These are phyloP conservation scores for Neurospora sp. DNA, from an alignment of 495 filamentous ascomycete species.

Conservation along the genomic window DNA sequence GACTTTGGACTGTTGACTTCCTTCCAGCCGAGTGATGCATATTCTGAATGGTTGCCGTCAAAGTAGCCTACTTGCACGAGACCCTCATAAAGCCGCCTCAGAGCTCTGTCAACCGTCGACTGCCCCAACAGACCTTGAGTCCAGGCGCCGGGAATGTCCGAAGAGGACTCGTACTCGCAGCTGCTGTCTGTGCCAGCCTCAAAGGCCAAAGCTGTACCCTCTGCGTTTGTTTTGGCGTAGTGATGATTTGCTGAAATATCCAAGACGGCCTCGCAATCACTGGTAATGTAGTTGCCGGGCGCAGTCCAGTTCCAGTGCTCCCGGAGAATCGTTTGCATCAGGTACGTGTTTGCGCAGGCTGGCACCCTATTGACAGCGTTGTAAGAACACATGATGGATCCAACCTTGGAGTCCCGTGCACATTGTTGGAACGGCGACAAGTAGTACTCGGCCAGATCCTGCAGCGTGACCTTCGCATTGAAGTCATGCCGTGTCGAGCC, in stretches of 20 bases:
- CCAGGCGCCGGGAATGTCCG: slow-evolving; percentile 17
- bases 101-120: slow-evolving; percentile 12
- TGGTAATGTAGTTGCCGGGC: slow-evolving; percentile 30
- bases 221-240: slow-evolving; percentile 13
- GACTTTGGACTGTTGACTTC: slow-evolving; percentile 17
- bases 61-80: slow-evolving; percentile 34
- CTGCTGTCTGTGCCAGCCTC: slow-evolving; percentile 11
- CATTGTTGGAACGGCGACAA: slow-evolving; percentile 36
- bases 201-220: slow-evolving; percentile 15
- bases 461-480: slow-evolving; percentile 28
- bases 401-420: slow-evolving; percentile 34
- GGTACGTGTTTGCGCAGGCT: slow-evolving; percentile 32
- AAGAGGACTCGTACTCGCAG: slow-evolving; percentile 10
- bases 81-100: slow-evolving; percentile 28
- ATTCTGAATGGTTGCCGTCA: slow-evolving; percentile 7
- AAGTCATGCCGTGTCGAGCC: slow-evolving; percentile 17
- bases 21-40: slow-evolving; percentile 7
- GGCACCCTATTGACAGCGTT: slow-evolving; percentile 38
- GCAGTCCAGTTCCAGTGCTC: slow-evolving; percentile 37
- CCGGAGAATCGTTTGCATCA: slow-evolving; percentile 34
- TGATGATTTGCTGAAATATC: slow-evolving; percentile 23
- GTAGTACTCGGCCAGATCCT: slow-evolving; percentile 41
- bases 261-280: slow-evolving; percentile 36
- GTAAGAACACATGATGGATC: slow-evolving; percentile 40
- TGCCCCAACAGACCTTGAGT: slow-evolving; percentile 6